These are phyloP conservation scores for Leucogyrophana mollusca DNA, from an alignment of 768 basidiomycete genomes.

Conservation along the genomic window DNA sequence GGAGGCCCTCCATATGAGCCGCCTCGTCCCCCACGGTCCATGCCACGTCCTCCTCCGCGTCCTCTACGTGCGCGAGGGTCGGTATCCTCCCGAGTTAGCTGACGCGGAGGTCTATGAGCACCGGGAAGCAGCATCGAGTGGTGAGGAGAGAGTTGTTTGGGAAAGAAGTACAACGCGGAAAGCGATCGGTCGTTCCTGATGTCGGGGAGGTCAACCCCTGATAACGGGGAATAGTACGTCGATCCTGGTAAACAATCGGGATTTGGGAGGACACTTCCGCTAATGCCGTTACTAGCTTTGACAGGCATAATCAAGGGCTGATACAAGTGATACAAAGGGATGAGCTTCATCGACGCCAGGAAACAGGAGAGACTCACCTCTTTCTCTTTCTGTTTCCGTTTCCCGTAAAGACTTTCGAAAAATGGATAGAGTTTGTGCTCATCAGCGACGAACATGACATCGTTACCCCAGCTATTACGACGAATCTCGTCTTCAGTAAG, in stretches of 20 bases:
- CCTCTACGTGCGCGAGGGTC: slow-evolving; percentile 59
- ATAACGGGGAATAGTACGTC: slow-evolving; percentile 79
- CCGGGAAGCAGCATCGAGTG: slow-evolving; percentile 81
- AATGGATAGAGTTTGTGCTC: slow-evolving; percentile 85
- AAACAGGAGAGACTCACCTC: slow-evolving; percentile 53
- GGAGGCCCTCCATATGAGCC: slow-evolving; percentile 33
- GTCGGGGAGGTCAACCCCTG: slow-evolving; percentile 62
- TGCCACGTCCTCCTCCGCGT: slow-evolving; percentile 45
- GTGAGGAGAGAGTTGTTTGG: slow-evolving; percentile 82
- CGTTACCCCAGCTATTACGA: slow-evolving; percentile 83
- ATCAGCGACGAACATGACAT: slow-evolving; percentile 80
- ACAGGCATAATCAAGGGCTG: slow-evolving; percentile 77
- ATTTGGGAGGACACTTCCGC: slow-evolving; percentile 78
- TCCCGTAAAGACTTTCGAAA: slow-evolving; percentile 87
- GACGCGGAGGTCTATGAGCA: slow-evolving; percentile 52
- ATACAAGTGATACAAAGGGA: not conserved
- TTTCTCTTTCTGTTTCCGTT: slow-evolving; percentile 69
- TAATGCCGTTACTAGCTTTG: slow-evolving; percentile 72
- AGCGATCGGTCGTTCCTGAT: slow-evolving; percentile 86
- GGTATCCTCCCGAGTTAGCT: slow-evolving; percentile 68
- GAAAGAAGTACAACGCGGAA: slow-evolving; percentile 87
- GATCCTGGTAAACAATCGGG: slow-evolving; percentile 90
- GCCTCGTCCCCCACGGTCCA: slow-evolving; percentile 34
- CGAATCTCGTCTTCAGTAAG: slow-evolving; percentile 80
- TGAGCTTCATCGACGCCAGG: not conserved